Evolutionary conservation across 805 yeast species (phyloP), one percentile per base, ranked within the genome.

Genomic region (Osmozyma mogii): DNA sequence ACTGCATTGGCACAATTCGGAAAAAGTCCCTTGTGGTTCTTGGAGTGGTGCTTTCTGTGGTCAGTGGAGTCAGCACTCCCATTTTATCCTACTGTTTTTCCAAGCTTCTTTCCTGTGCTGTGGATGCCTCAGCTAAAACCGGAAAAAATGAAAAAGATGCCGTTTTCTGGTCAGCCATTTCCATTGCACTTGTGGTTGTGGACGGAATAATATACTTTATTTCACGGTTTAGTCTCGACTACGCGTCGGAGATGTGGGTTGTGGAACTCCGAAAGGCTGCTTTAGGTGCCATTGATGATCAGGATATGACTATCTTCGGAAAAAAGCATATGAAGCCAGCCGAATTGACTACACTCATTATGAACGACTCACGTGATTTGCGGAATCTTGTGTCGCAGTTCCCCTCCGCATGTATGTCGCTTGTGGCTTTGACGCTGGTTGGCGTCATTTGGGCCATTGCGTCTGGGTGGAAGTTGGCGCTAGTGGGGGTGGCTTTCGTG

Each of bases 331-430:
- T 50, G 32, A 60, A 56, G 22, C 61, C 75, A 2, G 69, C 74
- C 20, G 79, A 70, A 39, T 42, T 82, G 9, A 65, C 78, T 13
- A 73, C 94, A 0, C 59, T 88, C 11, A 40, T 89, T 3, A 60
- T 88, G 67, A 85, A 84, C 47, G 96, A 92, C 49, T 54, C 84
- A 0, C 74, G 95, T 43, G 95, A 85, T 44, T 54, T 84, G 35
- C 65, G 95, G 36, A 54, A 63, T 0, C 54, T 88, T 21, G 66
- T 84, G 1, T 65, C 84, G 0, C 75, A 75, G 24, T 77, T 80
- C 38, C 47, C 84, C 17, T 61, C 77, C 7, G 66, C 78, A 0
- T 24, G 74, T 0, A 41, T 74, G 1, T 70, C 78, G 8, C 65
- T 83, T 22, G 28, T 70, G 2, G 58, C 75, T 0, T 64, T 85